Conservation (phyloP, 1,284 basidiomycete genomes). For the Kalmanozyma brasiliensis region DNA sequence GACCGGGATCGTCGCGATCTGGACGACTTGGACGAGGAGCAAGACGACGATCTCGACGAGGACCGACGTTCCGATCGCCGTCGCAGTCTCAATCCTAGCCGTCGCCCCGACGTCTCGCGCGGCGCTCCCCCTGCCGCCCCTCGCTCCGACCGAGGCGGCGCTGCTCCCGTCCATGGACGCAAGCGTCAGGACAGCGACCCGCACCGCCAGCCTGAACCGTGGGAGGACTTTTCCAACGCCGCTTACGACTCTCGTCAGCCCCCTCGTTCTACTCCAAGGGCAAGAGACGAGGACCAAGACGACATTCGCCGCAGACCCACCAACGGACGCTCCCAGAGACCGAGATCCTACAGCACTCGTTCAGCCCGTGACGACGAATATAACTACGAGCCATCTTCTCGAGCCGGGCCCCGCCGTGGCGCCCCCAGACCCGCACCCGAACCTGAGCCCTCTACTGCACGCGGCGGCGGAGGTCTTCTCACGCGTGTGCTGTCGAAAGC, state of each 20-base stretch:
- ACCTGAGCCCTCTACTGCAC: slow-evolving; percentile 5
- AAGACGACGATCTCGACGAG: slow-evolving; percentile 14
- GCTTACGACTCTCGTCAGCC: slow-evolving; percentile 13
- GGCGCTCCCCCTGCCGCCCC: not conserved
- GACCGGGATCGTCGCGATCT: slow-evolving; percentile 18
- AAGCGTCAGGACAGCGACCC: slow-evolving; percentile 38
- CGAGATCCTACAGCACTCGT: slow-evolving; percentile 31
- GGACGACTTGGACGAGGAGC: slow-evolving; percentile 31
- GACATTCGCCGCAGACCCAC: slow-evolving; percentile 16
- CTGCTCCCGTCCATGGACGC: slow-evolving; percentile 10
- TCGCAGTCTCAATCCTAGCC: slow-evolving; percentile 16
- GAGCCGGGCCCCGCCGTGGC: slow-evolving; percentile 8
- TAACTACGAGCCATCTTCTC: slow-evolving; percentile 1
- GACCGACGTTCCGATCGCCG: slow-evolving; percentile 14
- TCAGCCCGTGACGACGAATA: slow-evolving; percentile 30
- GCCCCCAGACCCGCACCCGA: slow-evolving; percentile 10
- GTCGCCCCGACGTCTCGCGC: not conserved
- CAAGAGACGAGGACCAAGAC: slow-evolving; percentile 11
- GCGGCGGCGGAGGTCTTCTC: slow-evolving; percentile 16
- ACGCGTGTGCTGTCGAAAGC: slow-evolving; percentile 31
- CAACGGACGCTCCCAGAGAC: slow-evolving; percentile 5
- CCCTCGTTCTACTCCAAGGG: slow-evolving; percentile 14
- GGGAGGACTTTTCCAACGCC: slow-evolving; percentile 37
- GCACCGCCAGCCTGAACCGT: slow-evolving; percentile 30
- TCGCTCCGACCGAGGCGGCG: slow-evolving; percentile 19